Evolutionary conservation across 2,329 filamentous ascomycete species (phyloP).

Genomic region (Pestalotiopsis fici): DNA sequence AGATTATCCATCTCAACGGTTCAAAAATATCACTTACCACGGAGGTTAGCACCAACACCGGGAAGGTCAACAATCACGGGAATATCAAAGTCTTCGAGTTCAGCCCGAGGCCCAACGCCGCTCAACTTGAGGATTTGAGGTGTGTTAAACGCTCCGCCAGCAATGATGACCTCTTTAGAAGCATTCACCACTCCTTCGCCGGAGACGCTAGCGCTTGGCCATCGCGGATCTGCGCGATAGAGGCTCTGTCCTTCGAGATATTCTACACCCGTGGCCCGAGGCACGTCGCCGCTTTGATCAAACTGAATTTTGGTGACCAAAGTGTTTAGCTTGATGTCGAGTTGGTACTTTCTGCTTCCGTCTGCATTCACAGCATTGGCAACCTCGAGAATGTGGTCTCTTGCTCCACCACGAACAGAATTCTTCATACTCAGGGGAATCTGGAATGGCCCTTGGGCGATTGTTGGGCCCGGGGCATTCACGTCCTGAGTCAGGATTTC

Average conservation of each 20-base stretch:
- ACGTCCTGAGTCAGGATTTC: conserved; percentile 11
- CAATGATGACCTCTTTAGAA: conserved; percentile 48
- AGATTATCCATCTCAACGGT: no score
- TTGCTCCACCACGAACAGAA: conserved; percentile 45
- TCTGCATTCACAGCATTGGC: conserved; percentile 47
- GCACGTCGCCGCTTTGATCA: background rate
- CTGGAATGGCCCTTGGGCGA: conserved; percentile 34
- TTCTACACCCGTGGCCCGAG: conserved; percentile 1
- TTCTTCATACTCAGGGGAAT: conserved; percentile 49
- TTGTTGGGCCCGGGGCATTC: conserved; percentile 5
- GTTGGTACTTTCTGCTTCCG: conserved; percentile 42
- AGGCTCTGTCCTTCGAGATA: conserved; percentile 5
- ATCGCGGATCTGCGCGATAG: conserved; percentile 9
- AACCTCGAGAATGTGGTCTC: conserved; percentile 51
- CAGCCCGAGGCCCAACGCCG: conserved; percentile 40
- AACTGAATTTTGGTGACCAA: conserved; percentile 12
- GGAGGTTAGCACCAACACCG: conserved; percentile 59
- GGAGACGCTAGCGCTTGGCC: conserved; percentile 23
- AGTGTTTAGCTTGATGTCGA: conserved; percentile 31
- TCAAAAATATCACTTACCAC: conserved; percentile 23
- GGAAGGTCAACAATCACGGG: conserved; percentile 51
- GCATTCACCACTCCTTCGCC: conserved; percentile 36
- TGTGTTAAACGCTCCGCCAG: conserved; percentile 53
- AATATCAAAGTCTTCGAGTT: conserved; percentile 35
- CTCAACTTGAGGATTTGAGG: conserved; percentile 54